These are phyloP conservation scores for Aspergillus brasiliensis DNA, from an alignment of 2,329 filamentous ascomycete species.

Conservation along the genomic window DNA sequence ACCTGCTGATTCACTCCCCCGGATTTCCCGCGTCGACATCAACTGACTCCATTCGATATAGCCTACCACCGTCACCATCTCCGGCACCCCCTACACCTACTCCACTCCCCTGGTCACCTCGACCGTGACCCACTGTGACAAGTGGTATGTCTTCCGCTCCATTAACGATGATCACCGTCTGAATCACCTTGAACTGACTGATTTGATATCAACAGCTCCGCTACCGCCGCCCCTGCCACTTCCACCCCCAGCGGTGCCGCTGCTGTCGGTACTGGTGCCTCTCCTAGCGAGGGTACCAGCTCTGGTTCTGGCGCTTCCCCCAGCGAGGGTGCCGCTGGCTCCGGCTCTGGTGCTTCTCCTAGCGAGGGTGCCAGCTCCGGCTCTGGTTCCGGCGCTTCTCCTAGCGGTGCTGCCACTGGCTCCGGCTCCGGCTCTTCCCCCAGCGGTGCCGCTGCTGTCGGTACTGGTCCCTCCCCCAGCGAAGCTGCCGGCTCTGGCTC, in stretches of 20 bases:
- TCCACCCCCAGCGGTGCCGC: constrained; percentile 23
- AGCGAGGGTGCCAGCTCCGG: background rate
- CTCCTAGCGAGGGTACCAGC: constrained; percentile 4
- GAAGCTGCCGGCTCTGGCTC: background rate
- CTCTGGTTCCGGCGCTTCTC: background rate
- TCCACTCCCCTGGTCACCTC: constrained; percentile 56
- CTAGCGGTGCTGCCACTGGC: background rate
- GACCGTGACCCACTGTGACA: constrained; percentile 52
- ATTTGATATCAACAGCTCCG: constrained; percentile 22
- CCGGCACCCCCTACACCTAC: constrained; percentile 70
- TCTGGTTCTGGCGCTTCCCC: constrained; percentile 1
- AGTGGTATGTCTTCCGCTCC: constrained; percentile 37
- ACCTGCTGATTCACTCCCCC: background rate
- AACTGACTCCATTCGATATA: constrained; percentile 27
- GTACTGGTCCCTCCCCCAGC: constrained; percentile 11
- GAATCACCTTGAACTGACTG: background rate
- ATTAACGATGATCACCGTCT: background rate
- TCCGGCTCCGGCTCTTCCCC: constrained; percentile 19
- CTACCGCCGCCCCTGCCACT: constrained; percentile 23
- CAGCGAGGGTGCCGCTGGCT: background rate
- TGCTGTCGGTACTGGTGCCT: constrained; percentile 16
- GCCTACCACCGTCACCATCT: constrained; percentile 71
- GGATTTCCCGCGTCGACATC: background rate
- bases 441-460: constrained; percentile 15
- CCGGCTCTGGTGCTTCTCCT: constrained; percentile 1